A percentile compares a stretch with the other conserved stretches of the same genome.
phyloP scores from a whole-genome alignment of 495 filamentous ascomycete genomes.

The Cryomyces antarcticus region DNA sequence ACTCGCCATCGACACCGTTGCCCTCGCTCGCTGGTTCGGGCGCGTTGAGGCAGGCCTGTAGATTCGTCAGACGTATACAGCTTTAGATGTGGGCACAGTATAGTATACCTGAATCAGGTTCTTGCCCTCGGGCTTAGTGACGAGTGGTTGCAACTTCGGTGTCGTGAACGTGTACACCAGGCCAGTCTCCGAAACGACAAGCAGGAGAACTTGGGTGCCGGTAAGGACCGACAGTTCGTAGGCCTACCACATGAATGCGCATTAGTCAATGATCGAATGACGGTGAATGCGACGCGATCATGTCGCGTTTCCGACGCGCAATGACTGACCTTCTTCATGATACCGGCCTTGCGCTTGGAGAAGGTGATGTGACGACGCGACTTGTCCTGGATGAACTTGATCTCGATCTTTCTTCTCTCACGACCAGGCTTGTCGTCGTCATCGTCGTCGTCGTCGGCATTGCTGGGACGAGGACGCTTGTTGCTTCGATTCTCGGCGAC shows the following conservation, averaged over 20 bases:
- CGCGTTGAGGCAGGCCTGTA: conserved; percentile 84
- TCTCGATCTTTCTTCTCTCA: conserved; percentile 98
- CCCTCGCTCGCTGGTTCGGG: conserved; percentile 75
- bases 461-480: conserved; percentile 72
- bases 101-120: conserved; percentile 87
- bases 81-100: not conserved
- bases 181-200: conserved; percentile 96
- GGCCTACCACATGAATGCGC: conserved; percentile 49
- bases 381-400: conserved; percentile 99
- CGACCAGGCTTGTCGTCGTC: conserved; percentile 96
- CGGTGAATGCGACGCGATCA: not conserved
- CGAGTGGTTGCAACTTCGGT: conserved; percentile 93
- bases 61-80: not conserved
- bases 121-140: conserved; percentile 98
- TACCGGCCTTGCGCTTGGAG: conserved; percentile 98
- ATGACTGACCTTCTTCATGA: conserved; percentile 92
- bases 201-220: conserved; percentile 88
- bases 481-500: conserved; percentile 51
- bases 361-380: conserved; percentile 99
- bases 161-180: conserved; percentile 99
- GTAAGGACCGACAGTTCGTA: conserved; percentile 97
- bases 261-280: too few relatives aligned
- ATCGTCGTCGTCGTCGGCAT: conserved; percentile 84
- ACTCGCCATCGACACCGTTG: conserved; percentile 64
- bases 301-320: not conserved